Evolutionary conservation across 2,329 filamentous ascomycete species (phyloP).

Genomic region (Lachnellula hyalina): DNA sequence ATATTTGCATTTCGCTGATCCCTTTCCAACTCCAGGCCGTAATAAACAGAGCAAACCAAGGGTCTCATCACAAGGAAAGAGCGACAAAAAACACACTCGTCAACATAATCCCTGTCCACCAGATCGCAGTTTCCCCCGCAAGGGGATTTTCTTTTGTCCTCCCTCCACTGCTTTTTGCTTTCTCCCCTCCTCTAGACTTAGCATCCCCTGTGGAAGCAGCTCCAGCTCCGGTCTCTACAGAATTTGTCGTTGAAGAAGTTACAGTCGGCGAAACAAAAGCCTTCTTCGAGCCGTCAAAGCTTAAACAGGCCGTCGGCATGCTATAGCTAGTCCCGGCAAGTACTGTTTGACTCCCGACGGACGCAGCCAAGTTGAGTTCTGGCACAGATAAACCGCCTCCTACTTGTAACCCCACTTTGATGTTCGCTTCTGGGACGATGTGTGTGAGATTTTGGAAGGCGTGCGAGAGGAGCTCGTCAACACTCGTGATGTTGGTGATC

Average conservation of each 20-base stretch:
- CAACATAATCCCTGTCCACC: conserved; percentile 6
- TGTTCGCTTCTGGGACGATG: background rate
- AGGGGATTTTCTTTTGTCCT: background rate
- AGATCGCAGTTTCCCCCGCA: background rate
- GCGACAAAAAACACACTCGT: conserved; percentile 8
- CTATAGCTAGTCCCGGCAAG: conserved; percentile 2
- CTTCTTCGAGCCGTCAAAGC: conserved; percentile 4
- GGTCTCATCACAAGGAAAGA: conserved; percentile 3
- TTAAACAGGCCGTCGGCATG: conserved; percentile 6
- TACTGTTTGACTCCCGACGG: background rate
- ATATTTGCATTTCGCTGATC: background rate
- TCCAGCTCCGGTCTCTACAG: background rate
- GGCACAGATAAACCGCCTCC: conserved; percentile 2
- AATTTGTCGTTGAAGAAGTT: background rate
- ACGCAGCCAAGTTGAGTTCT: background rate
- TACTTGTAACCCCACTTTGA: conserved; percentile 5
- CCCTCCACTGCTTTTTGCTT: background rate
- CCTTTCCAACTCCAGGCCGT: background rate
- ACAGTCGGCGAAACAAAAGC: conserved; percentile 8
- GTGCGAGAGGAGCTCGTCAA: background rate
- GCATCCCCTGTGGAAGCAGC: background rate
- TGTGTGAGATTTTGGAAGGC: conserved; percentile 9
- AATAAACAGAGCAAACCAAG: background rate
- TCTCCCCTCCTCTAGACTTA: background rate
- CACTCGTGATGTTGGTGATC: background rate